Evolutionary conservation across 331 rosid genomes (phyloP).

Genomic region (Erythrophleum ivorense): DNA sequence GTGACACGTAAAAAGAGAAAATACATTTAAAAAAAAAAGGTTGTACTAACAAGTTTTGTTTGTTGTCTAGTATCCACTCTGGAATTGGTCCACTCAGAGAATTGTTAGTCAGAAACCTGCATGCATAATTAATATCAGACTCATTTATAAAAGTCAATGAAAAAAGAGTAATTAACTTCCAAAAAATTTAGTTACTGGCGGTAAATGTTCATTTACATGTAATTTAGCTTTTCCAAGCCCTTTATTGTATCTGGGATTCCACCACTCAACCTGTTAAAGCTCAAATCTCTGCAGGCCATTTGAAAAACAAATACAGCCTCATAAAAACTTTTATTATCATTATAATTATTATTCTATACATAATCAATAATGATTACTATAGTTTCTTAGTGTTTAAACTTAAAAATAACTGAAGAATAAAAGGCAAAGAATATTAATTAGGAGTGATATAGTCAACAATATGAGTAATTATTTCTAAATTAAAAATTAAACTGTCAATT

Average conservation of each 20-base stretch:
- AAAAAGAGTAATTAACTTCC: neutral
- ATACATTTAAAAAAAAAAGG: neutral
- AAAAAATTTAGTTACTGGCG: neutral
- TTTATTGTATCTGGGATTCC: conserved; percentile 52
- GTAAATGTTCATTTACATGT: conserved; percentile 53
- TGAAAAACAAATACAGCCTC: neutral
- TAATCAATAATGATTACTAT: too few relatives aligned
- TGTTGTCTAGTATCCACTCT: conserved; percentile 52
- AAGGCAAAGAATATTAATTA: neutral
- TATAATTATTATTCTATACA: neutral
- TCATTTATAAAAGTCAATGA: conserved; percentile 1
- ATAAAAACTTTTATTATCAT: neutral
- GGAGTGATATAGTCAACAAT: neutral
- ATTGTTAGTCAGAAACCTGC: conserved; percentile 79
- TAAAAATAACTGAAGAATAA: neutral
- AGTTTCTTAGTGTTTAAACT: too few relatives aligned
- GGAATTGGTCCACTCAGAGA: conserved; percentile 68
- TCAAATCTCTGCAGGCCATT: conserved; percentile 64
- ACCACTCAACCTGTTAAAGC: conserved; percentile 77
- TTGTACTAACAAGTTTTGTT: conserved; percentile 51
- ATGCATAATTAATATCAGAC: conserved; percentile 19
- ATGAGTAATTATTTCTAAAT: neutral
- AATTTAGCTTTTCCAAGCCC: conserved; percentile 18
- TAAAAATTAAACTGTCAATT: neutral
- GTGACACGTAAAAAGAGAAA: conserved; percentile 2